Base-by-base conservation (phyloP, 352 stramenopile genomes). In the Aphanomyces stellatus region DNA sequence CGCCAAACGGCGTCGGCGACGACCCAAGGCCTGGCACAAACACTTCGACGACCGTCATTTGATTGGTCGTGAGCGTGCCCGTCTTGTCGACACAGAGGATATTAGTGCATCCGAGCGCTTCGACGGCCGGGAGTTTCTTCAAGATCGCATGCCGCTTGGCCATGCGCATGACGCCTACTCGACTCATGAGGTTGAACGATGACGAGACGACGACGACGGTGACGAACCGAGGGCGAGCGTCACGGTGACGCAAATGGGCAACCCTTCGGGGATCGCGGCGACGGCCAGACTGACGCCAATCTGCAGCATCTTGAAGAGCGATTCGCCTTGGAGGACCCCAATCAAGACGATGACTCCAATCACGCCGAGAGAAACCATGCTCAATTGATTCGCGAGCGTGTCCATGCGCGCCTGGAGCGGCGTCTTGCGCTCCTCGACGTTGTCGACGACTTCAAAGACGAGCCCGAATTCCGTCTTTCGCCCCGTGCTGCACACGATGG, bases 401-500 rank as follows among this genome's bases (percentile, higher is more conserved):
- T 99, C 96, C 88, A 99, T 99, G 70, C 78, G 90, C 62, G 92
- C 76, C 78, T 98, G 93, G 42, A 98, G 76, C 30, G 95, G 95
- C 34, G 93, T 98, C 73, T 98, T 97, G 43, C 90, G 81, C 37
- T 87, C 84, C 69, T 98, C 93, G 8, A 99, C 88, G 19, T 90
- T 87, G 57, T 93, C 82, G 69, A 99, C 88, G 55, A 98, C 92
- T 43, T 96, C 79, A 70, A 98, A 97, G 5, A 98, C 94, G 48
- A 93, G 88, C 5, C 96, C 96, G 74, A 99, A 98, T 78, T 99
- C 96, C 7, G 96, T 99, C 33, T 80, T 73, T 25, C 87, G 76
- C 28, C 96, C 97, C n/a, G 95, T 98, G 17, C 88, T 86, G 51
- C 97, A 82, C 15, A 99, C 96, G 0, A 99, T 74, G 10, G 92